A percentile compares a stretch with the other conserved stretches of the same genome.
These are phyloP conservation scores for Nannizzia gypsea DNA, from an alignment of 2,329 filamentous ascomycete species.

Conservation along the genomic window DNA sequence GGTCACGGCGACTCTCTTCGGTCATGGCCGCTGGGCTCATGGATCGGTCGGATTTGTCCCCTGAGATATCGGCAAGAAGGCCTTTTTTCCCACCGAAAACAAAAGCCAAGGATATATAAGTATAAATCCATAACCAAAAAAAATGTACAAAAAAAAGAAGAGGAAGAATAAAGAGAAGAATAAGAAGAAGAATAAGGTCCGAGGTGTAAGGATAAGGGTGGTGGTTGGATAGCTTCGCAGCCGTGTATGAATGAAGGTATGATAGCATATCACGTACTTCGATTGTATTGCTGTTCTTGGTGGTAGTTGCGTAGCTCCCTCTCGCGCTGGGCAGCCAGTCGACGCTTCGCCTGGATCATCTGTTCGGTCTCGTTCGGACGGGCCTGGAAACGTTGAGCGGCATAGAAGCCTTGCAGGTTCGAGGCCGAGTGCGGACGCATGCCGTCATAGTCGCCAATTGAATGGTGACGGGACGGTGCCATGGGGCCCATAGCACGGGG, in stretches of 20 bases:
- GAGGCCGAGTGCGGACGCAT: conserved; percentile 60
- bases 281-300: conserved; percentile 99
- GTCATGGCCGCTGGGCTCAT: conserved; percentile 78
- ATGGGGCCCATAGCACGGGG: conserved; percentile 47
- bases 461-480: conserved; percentile 63
- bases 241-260: conserved; percentile 11
- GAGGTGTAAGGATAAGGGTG: neutral
- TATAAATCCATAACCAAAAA: conserved; percentile 11
- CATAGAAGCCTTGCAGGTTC: conserved; percentile 88
- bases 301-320: conserved; percentile 99
- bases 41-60: conserved; percentile 72
- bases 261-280: conserved; percentile 56
- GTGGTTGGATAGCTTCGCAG: conserved; percentile 3
- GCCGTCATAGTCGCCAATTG: conserved; percentile 71
- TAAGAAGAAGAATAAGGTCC: conserved; percentile 7
- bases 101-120: conserved; percentile 27
- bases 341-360: conserved; percentile 97
- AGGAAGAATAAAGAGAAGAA: conserved; percentile 21
- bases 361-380: conserved; percentile 89
- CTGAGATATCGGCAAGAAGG: conserved; percentile 56
- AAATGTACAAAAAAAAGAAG: conserved; percentile 20
- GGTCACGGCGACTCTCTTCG: conserved; percentile 88
- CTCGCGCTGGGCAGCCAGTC: conserved; percentile 98
- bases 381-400: conserved; percentile 79
- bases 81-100: conserved; percentile 36